Evolutionary conservation across 768 basidiomycete species (phyloP).

Genomic region (Pulveroboletus sp.): DNA sequence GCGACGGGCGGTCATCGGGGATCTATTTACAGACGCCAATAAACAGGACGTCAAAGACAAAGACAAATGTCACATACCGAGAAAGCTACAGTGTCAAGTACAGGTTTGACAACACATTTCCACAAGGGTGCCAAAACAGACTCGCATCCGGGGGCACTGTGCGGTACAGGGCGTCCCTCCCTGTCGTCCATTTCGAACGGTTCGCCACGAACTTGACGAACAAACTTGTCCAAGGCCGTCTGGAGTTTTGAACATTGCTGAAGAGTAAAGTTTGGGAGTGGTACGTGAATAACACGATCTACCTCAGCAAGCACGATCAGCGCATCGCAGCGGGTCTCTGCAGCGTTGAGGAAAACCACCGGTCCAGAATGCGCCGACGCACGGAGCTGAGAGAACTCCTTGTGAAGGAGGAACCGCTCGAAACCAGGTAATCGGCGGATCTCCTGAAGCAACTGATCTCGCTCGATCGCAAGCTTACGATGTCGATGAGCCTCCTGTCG

Average conservation of each 20-base stretch:
- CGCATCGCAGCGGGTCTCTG: neutral
- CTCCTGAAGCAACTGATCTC: too few relatives aligned
- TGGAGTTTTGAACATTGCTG: neutral
- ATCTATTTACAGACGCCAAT: neutral
- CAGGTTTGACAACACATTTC: slow-evolving; percentile 3
- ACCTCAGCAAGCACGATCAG: too few relatives aligned
- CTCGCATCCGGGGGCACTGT: neutral
- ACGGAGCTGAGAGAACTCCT: too few relatives aligned
- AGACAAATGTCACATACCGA: neutral
- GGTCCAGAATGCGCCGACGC: too few relatives aligned
- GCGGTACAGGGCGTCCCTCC: too few relatives aligned
- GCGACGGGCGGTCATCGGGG: neutral
- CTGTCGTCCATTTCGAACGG: too few relatives aligned
- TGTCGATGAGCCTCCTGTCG: too few relatives aligned
- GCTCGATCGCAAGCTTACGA: too few relatives aligned
- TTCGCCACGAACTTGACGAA: neutral
- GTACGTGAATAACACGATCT: too few relatives aligned
- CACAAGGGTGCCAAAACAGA: slow-evolving; percentile 4
- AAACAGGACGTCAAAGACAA: neutral
- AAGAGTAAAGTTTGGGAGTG: too few relatives aligned
- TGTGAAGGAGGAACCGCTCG: too few relatives aligned
- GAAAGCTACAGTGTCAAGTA: slow-evolving; percentile 1
- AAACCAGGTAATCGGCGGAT: too few relatives aligned
- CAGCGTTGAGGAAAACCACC: neutral
- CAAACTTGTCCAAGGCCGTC: neutral